Conservation (phyloP, 1,139 yeast genomes). For the Fermentozyma sake region DNA sequence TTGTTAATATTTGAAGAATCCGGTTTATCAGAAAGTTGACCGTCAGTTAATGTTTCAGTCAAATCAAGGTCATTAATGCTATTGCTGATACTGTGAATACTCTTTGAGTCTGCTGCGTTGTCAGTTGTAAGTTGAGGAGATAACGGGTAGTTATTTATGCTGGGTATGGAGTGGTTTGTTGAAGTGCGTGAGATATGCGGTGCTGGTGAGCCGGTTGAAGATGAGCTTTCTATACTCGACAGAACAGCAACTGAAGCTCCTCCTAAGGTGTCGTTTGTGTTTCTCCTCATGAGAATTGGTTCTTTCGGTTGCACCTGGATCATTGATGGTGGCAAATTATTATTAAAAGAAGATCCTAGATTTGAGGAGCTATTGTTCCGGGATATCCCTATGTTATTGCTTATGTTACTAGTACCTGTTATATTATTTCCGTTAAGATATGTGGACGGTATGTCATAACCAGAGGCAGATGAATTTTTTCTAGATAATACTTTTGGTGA, state of each 20-base stretch:
- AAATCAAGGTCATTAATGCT: slow-evolving; percentile 1
- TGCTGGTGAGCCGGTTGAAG: slow-evolving; percentile 6
- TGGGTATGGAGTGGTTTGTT: slow-evolving; percentile 30
- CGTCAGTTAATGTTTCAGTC: not conserved
- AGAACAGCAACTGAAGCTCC: too few species aligned
- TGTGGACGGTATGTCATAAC: too few species aligned
- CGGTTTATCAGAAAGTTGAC: not conserved
- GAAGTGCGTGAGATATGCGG: slow-evolving; percentile 25
- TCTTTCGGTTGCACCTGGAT: slow-evolving; percentile 61
- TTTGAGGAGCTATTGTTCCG: slow-evolving; percentile 11
- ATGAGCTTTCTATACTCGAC: too few species aligned
- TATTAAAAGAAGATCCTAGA: slow-evolving; percentile 8
- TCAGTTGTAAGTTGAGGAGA: slow-evolving; percentile 22
- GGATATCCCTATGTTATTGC: slow-evolving; percentile 8
- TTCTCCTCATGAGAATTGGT: slow-evolving; percentile 52
- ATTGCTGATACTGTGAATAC: slow-evolving; percentile 2
- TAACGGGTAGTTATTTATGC: slow-evolving; percentile 16
- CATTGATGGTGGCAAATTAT: slow-evolving; percentile 63
- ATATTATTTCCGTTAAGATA: slow-evolving; percentile 5
- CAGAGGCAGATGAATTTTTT: slow-evolving; percentile 28
- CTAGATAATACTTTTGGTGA: slow-evolving; percentile 36
- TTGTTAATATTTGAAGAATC: not conserved
- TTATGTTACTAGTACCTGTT: slow-evolving; percentile 1
- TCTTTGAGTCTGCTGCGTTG: slow-evolving; percentile 6
- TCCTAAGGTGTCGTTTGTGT: slow-evolving; percentile 26